Evolutionary conservation across 1,284 basidiomycete genomes (phyloP).

Genomic region (Cerioporus squamosus): DNA sequence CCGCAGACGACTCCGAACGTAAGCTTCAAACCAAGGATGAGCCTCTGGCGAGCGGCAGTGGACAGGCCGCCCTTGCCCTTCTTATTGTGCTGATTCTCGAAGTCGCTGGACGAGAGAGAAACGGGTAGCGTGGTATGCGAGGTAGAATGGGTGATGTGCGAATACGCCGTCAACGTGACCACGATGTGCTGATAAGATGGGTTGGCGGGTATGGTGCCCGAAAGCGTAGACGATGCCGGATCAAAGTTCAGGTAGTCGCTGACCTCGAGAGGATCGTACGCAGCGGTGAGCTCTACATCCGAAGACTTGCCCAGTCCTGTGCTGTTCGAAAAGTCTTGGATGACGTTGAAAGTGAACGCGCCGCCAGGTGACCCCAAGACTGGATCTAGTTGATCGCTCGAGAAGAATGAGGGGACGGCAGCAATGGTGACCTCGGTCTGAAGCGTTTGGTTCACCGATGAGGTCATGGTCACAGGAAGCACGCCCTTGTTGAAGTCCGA

Average conservation of each 20-base stretch:
- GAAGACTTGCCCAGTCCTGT: conserved; percentile 36
- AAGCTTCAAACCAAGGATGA: conserved; percentile 62
- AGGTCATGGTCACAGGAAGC: conserved; percentile 68
- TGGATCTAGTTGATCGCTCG: conserved; percentile 56
- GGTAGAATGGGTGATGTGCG: conserved; percentile 66
- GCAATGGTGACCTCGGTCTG: conserved; percentile 64
- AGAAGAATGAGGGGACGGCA: conserved; percentile 74
- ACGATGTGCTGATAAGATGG: conserved; percentile 43
- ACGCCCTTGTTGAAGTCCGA: conserved; percentile 38
- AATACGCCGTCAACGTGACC: conserved; percentile 69
- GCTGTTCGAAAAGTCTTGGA: conserved; percentile 55
- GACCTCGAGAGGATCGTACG: conserved; percentile 53
- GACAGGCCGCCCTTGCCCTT: conserved; percentile 36
- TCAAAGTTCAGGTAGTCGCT: conserved; percentile 55
- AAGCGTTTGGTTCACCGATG: conserved; percentile 70
- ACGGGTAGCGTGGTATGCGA: conserved; percentile 68
- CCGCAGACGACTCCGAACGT: conserved; percentile 68
- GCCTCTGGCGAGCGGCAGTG: conserved; percentile 46
- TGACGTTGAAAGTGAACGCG: conserved; percentile 52
- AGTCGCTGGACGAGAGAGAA: conserved; percentile 46
- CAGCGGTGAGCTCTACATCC: conserved; percentile 54
- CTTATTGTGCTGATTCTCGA: conserved; percentile 32
- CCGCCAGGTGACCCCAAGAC: conserved; percentile 52
- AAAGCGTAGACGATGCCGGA: conserved; percentile 44
- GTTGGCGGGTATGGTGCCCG: conserved; percentile 57